Evolutionary conservation across 1,284 basidiomycete species (phyloP).

Genomic region (Boletus sp.): DNA sequence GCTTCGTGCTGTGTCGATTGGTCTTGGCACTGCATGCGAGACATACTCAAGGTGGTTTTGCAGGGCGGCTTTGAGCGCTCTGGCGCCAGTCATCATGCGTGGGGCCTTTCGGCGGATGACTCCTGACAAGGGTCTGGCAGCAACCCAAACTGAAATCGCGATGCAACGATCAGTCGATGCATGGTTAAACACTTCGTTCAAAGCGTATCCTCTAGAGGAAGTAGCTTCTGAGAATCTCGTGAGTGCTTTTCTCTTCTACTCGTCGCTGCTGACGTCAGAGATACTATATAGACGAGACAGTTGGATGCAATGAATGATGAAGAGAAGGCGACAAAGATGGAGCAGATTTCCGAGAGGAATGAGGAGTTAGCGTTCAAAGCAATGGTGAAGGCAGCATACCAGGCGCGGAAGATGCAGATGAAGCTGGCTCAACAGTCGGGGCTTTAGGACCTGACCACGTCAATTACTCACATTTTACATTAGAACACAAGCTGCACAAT

Average conservation of each 20-base stretch:
- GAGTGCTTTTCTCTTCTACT: not conserved
- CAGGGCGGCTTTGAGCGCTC: constrained; percentile 6
- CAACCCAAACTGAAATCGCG: not conserved
- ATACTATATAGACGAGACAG: constrained; percentile 7
- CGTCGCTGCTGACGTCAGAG: not conserved
- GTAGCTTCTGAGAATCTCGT: constrained; percentile 14
- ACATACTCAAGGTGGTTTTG: constrained; percentile 17
- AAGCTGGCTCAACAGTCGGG: not conserved
- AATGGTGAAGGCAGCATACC: not conserved
- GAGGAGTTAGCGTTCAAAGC: not conserved
- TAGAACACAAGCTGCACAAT: too few species aligned
- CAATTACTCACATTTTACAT: too few species aligned
- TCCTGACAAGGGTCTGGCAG: not conserved
- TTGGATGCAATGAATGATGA: constrained; percentile 4
- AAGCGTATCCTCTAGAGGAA: constrained; percentile 7
- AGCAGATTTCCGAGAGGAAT: constrained; percentile 2
- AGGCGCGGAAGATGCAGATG: not conserved
- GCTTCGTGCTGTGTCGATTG: constrained; percentile 9
- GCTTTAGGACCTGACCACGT: too few species aligned
- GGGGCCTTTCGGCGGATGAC: not conserved
- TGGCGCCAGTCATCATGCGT: not conserved
- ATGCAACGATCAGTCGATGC: constrained; percentile 13
- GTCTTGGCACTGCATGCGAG: constrained; percentile 17
- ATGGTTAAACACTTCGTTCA: constrained; percentile 13
- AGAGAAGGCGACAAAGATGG: constrained; percentile 8